phyloP scores from a whole-genome alignment of 2,329 filamentous ascomycete species.

The Cladosporium sp. region DNA sequence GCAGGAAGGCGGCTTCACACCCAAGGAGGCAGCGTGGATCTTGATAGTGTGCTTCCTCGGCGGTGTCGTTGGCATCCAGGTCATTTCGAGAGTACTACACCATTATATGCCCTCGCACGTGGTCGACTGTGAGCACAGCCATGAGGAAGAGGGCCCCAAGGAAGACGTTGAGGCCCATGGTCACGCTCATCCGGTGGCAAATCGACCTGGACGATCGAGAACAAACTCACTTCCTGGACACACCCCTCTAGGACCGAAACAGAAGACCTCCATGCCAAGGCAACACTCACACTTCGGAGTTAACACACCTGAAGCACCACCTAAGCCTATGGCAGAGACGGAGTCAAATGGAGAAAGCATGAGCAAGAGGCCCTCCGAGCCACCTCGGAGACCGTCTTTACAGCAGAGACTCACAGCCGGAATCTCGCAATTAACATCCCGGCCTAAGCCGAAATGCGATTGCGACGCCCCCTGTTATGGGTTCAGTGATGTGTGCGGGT shows the following conservation, averaged over 20 bases:
- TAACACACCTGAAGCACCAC: slow-evolving; percentile 9
- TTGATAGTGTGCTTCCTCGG: slow-evolving; percentile 64
- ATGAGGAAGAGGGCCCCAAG: slow-evolving; percentile 49
- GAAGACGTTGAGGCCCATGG: slow-evolving; percentile 18
- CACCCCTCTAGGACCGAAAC: slow-evolving; percentile 11
- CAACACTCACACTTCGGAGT: slow-evolving; percentile 22
- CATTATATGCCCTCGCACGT: slow-evolving; percentile 70
- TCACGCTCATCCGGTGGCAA: neutral
- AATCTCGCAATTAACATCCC: slow-evolving; percentile 45
- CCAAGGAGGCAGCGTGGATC: slow-evolving; percentile 60
- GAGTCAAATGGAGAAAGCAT: neutral
- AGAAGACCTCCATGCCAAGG: slow-evolving; percentile 18
- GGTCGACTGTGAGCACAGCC: slow-evolving; percentile 71
- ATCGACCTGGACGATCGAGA: slow-evolving; percentile 10
- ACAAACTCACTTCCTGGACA: slow-evolving; percentile 18
- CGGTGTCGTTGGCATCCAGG: slow-evolving; percentile 70
- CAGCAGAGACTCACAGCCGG: slow-evolving; percentile 36
- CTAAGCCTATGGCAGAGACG: slow-evolving; percentile 1
- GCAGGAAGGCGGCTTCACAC: slow-evolving; percentile 57
- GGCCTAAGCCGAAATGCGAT: slow-evolving; percentile 46
- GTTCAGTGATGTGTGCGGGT: slow-evolving; percentile 55
- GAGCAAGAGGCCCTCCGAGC: slow-evolving; percentile 2
- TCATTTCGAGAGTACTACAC: slow-evolving; percentile 66
- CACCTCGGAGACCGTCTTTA: slow-evolving; percentile 33
- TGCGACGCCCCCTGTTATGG: slow-evolving; percentile 56